Conservation (phyloP, 1,284 basidiomycete genomes). For the Melampsora americana region DNA sequence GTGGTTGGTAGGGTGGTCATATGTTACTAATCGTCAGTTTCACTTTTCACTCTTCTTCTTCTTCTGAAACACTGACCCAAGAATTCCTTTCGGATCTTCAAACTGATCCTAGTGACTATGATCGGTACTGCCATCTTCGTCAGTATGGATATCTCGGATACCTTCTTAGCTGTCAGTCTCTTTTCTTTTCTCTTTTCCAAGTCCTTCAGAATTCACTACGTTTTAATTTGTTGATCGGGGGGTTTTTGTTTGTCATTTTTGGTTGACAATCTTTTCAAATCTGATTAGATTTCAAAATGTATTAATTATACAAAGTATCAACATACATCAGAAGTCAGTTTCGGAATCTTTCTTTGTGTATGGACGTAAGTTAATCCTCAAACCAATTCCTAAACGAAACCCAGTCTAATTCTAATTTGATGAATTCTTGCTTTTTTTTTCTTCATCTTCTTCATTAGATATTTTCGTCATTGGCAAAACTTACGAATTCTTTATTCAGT, state of each 20-base stretch:
- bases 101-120: constrained; percentile 67
- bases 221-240: not conserved
- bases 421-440: constrained; percentile 24
- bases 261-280: constrained; percentile 37
- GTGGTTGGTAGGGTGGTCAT: constrained; percentile 78
- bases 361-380: constrained; percentile 69
- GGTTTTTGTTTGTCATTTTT: constrained; percentile 14
- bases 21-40: constrained; percentile 43
- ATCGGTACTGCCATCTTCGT: constrained; percentile 91
- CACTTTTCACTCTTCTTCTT: not conserved
- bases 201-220: not conserved
- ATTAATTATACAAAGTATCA: constrained; percentile 72
- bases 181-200: not conserved
- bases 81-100: constrained; percentile 60
- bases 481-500: constrained; percentile 81
- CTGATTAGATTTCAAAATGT: constrained; percentile 69
- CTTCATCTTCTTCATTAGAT: constrained; percentile 59
- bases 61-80: constrained; percentile 21
- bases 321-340: constrained; percentile 64
- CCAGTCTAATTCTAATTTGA: not conserved
- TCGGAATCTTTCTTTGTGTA: constrained; percentile 66
- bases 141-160: constrained; percentile 95
- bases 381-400: not conserved
- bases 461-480: constrained; percentile 94
- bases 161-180: constrained; percentile 72